Conservation (phyloP, 768 basidiomycete species). For the Multifurca ochricompacta region DNA sequence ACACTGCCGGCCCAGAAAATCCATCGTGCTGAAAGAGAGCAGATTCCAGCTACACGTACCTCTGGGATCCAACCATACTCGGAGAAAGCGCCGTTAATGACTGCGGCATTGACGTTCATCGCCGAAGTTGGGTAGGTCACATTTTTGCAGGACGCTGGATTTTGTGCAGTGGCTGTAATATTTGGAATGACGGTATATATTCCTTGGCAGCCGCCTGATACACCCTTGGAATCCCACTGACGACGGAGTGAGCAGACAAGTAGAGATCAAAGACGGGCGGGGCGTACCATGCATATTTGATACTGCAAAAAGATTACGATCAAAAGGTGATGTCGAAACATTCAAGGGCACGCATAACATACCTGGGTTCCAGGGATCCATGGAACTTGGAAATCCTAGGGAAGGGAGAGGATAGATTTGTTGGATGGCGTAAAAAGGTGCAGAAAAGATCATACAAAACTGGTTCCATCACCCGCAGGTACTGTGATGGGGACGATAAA, state of each 20-base stretch:
- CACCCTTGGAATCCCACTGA: constrained; percentile 51
- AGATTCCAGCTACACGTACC: constrained; percentile 28
- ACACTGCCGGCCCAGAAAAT: constrained; percentile 34
- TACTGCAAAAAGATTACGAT: constrained; percentile 33
- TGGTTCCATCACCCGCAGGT: constrained; percentile 37
- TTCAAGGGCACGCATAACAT: constrained; percentile 10
- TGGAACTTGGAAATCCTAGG: constrained; percentile 51
- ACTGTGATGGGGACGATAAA: constrained; percentile 47
- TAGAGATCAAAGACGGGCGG: neutral
- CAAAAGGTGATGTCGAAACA: neutral
- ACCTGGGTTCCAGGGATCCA: constrained; percentile 52
- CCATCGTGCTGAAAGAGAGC: neutral
- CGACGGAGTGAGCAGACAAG: neutral
- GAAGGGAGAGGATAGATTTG: constrained; percentile 1
- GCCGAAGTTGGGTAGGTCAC: constrained; percentile 37
- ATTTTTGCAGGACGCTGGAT: constrained; percentile 41
- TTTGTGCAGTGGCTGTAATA: constrained; percentile 24
- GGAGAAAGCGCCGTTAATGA: constrained; percentile 43
- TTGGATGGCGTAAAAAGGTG: neutral
- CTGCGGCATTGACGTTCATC: constrained; percentile 39
- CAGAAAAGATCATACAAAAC: constrained; percentile 35
- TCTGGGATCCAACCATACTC: constrained; percentile 54
- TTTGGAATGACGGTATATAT: constrained; percentile 49
- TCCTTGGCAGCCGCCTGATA: constrained; percentile 54
- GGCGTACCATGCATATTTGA: constrained; percentile 58